Evolutionary conservation across 1,284 basidiomycete species (phyloP), one percentile per base, ranked within the genome.

Genomic region (Inonotus obliquus): DNA sequence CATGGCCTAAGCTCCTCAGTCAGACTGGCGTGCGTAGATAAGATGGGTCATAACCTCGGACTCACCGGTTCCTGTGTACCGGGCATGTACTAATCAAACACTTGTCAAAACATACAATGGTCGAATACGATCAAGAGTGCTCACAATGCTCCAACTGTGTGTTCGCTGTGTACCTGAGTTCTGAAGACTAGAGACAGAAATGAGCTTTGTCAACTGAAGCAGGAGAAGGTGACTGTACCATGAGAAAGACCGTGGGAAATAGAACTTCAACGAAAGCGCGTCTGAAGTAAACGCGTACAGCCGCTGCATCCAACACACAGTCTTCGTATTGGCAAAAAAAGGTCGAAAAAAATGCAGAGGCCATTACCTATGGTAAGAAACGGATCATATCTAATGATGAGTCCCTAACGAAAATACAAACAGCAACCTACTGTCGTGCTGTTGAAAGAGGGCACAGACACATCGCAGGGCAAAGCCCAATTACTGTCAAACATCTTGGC

Each of bases 391-490:
- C 29, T 41, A 27, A 56, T 49, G 27, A 13, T 14, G 10, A 4
- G n/a, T 17, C 17, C 25, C 47, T 41, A 25, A 25, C 59, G 25
- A 59, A 19, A 63, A 65, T 41, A 54, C 63, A 55, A 55, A 27
- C 65, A 96, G 94, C 94, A 96, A 94, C 94, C 94, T 5, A 96
- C 94, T 49, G 92, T 96, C 59, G 90, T 96, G 73, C 89, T 96
- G 76, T 85, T 96, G 47, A 84, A 90, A 72, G 93, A 98, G 81
- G 96, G 96, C 71, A 98, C 96, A 67, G 96, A 98, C 76, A 89
- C 92, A 9, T 98, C 95, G 17, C 96, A 98, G 78, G 96, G 96
- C 71, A 94, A 88, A 66, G 86, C 89, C 10, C 96, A 99, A 76
- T 79, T 98, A 57, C 83, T 99, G 52, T 96, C 94, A 62, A 99